Base-by-base conservation (phyloP, 352 stramenopile genomes). In the Elongisporangium prolatum region DNA sequence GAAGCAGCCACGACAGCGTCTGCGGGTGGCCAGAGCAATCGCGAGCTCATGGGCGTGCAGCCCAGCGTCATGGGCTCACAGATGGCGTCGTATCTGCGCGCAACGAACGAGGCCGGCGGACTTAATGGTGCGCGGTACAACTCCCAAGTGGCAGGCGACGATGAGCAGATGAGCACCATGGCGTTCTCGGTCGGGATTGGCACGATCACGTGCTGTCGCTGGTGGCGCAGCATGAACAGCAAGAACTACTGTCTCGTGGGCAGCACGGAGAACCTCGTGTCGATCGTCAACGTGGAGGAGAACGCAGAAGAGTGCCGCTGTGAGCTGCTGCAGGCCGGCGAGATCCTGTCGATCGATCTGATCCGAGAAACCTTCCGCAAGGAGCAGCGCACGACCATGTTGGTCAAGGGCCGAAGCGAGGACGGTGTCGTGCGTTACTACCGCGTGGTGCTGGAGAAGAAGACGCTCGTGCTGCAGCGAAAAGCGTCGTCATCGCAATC, bases 241-340 rank as follows among this genome's bases (percentile, higher is more conserved):
- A 85, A 79, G 50, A 92, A 93, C 67, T 95, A 95, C 54, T 86
- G 78, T 54, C 83, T 95, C 28, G 78, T 95, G 1, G 86, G 86
- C 17, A 83, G 84, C n/a, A 67, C 71, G 0, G 79, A 89, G 44
- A 83, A 76, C 50, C 68, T 95, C 20, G 86, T 95, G 18, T 95
- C 86, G 11, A 81, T 95, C 67, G 81, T 95, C 6, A 91, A 95
- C 60, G 81, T 92, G 16, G 79, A 93, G 56, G 83, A 91, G 50
- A 95, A 95, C 49, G 72, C 78, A 2, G 86, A 95, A 51, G 79
- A 89, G 48, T 95, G 86, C 54, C 73, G 86, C 25, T 95, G 86
- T 52, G 86, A 95, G 59, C 71, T 93, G 1, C 69, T 86, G 50
- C 60, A 77, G 50, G 77, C 76, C 44, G 83, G 83, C 1, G 71